Evolutionary conservation across 495 filamentous ascomycete species (phyloP).

Genomic region (Annulohypoxylon moriforme): DNA sequence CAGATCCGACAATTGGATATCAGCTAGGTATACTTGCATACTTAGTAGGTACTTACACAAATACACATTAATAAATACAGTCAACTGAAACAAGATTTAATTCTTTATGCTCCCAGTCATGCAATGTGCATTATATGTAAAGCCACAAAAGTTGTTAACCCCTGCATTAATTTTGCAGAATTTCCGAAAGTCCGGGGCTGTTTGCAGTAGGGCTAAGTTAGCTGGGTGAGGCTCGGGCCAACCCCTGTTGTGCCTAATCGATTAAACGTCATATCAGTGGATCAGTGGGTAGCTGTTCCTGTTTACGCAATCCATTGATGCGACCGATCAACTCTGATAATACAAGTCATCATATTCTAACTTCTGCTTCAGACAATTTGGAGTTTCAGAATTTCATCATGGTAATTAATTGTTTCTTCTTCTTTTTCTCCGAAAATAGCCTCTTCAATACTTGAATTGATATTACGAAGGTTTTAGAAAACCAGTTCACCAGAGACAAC

Average conservation of each 20-base stretch:
- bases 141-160: background rate
- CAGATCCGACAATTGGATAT: conserved; percentile 16
- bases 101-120: background rate
- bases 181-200: conserved; percentile 4
- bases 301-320: conserved; percentile 6
- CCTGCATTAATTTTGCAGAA: background rate
- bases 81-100: background rate
- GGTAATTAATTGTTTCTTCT: background rate
- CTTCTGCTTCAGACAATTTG: conserved; percentile 13
- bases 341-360: background rate
- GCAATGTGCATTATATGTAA: background rate
- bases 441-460: background rate
- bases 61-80: background rate
- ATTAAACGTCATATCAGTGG: conserved; percentile 18
- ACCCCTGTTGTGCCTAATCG: background rate
- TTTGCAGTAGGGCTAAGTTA: background rate
- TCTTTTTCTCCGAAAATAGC: background rate
- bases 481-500: background rate
- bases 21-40: background rate
- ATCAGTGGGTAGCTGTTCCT: background rate
- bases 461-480: background rate
- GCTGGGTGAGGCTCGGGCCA: conserved; percentile 13
- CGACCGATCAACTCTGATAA: background rate
- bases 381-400: background rate
- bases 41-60: too few species aligned